Evolutionary conservation across 2,329 filamentous ascomycete genomes (phyloP).

Genomic region (Colletotrichum echinochloae): DNA sequence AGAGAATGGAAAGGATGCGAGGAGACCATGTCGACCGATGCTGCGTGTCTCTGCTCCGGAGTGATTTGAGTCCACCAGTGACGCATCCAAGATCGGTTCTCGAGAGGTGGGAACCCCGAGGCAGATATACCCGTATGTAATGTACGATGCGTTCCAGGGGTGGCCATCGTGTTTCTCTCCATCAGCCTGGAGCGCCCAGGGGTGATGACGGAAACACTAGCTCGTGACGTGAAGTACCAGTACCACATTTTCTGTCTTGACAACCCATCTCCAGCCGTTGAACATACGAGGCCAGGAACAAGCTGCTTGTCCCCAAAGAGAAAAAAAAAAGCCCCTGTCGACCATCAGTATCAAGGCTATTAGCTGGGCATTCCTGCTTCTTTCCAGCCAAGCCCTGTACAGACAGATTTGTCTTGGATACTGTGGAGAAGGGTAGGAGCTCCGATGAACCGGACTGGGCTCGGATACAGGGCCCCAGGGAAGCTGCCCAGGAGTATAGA

Average conservation of each 20-base stretch:
- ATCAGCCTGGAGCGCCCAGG: constrained; percentile 1
- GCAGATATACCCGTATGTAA: constrained; percentile 16
- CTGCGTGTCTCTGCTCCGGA: constrained; percentile 10
- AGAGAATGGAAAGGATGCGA: constrained; percentile 36
- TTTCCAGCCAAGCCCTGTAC: constrained; percentile 22
- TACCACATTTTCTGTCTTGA: constrained; percentile 12
- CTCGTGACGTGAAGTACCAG: constrained; percentile 9
- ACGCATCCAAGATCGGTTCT: not conserved
- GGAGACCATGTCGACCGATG: constrained; percentile 28
- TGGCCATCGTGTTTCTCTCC: not conserved
- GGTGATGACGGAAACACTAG: not conserved
- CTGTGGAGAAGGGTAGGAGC: constrained; percentile 21
- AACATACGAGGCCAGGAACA: constrained; percentile 14
- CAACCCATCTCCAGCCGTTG: constrained; percentile 10
- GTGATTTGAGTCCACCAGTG: constrained; percentile 31
- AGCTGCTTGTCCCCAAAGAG: constrained; percentile 25
- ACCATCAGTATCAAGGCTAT: constrained; percentile 10
- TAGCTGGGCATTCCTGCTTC: constrained; percentile 17
- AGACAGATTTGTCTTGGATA: constrained; percentile 33
- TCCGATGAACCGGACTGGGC: constrained; percentile 8
- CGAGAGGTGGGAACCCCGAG: constrained; percentile 24
- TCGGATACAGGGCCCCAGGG: constrained; percentile 5
- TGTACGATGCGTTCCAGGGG: constrained; percentile 17
- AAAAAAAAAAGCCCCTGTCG: too few species aligned
- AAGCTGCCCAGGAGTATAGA: too few species aligned